A percentile compares a stretch with the other conserved stretches of the same genome.
These are phyloP conservation scores for Annulohypoxylon maeteangense DNA, from an alignment of 495 filamentous ascomycete genomes.

Conservation along the genomic window DNA sequence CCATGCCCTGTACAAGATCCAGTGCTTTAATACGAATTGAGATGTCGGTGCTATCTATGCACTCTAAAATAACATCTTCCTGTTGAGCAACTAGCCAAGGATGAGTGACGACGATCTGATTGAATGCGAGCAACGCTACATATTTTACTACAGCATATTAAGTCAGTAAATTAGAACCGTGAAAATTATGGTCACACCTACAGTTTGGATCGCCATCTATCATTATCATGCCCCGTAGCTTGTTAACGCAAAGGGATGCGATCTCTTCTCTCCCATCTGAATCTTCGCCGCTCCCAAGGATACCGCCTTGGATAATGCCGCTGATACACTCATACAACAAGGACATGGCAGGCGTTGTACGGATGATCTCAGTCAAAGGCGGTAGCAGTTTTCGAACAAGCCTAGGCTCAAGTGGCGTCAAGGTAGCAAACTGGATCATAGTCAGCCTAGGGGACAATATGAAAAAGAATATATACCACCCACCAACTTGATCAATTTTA, in stretches of 20 bases:
- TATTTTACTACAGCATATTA: conserved; percentile 78
- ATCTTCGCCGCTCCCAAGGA: conserved; percentile 81
- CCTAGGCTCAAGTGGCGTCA: conserved; percentile 92
- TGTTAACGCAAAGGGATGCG: conserved; percentile 90
- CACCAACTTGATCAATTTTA: conserved; percentile 97
- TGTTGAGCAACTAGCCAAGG: conserved; percentile 87
- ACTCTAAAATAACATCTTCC: conserved; percentile 94
- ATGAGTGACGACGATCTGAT: conserved; percentile 89
- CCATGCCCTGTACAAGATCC: conserved; percentile 91
- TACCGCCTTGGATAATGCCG: conserved; percentile 95
- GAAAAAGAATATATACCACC: conserved; percentile 38
- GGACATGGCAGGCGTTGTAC: conserved; percentile 95
- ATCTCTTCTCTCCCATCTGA: conserved; percentile 87
- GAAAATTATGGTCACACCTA: conserved; percentile 56
- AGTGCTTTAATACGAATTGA: conserved; percentile 95
- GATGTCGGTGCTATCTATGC: conserved; percentile 93
- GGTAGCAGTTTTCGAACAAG: conserved; percentile 92
- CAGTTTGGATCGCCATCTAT: conserved; percentile 92
- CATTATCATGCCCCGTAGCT: conserved; percentile 92
- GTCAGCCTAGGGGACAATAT: conserved; percentile 36
- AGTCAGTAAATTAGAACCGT: conserved; percentile 15
- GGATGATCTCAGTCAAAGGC: conserved; percentile 92
- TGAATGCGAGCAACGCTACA: conserved; percentile 93
- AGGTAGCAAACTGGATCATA: conserved; percentile 81
- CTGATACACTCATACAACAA: conserved; percentile 98